Conservation (phyloP, 2,329 filamentous ascomycete species). For the Cercospora sp. region DNA sequence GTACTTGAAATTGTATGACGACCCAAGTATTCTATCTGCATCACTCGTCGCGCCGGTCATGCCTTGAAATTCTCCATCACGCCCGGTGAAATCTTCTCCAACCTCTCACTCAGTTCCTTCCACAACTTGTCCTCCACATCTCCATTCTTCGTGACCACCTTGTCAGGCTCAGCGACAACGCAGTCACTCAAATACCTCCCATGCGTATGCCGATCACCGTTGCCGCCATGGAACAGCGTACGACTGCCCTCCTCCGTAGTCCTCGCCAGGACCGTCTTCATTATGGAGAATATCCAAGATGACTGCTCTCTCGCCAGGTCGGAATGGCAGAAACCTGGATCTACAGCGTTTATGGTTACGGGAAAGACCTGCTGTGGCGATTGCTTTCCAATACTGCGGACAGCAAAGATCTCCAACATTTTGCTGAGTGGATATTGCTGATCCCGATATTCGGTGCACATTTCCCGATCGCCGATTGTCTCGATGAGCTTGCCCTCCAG, state of each 20-base stretch:
- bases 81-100: conserved; percentile 40
- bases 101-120: conserved; percentile 40
- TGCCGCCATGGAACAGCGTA: conserved; percentile 40
- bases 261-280: conserved; percentile 35
- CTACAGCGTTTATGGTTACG: neutral
- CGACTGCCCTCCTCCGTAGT: conserved; percentile 43
- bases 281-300: neutral
- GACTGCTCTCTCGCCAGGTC: neutral
- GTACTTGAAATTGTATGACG: too few relatives aligned
- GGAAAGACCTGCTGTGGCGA: neutral
- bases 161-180: conserved; percentile 32
- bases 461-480: neutral
- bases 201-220: conserved; percentile 40
- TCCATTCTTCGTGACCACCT: conserved; percentile 40
- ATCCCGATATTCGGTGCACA: neutral
- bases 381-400: neutral
- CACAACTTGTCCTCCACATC: conserved; percentile 39
- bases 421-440: neutral
- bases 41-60: too few relatives aligned
- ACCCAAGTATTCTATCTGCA: too few relatives aligned
- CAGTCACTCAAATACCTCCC: conserved; percentile 45
- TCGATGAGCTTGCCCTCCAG: neutral
- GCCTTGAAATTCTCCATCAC: conserved; percentile 12
- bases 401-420: neutral
- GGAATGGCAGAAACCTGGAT: neutral